Base-by-base conservation (phyloP, 805 yeast species). In the Metschnikowia rubicola region DNA sequence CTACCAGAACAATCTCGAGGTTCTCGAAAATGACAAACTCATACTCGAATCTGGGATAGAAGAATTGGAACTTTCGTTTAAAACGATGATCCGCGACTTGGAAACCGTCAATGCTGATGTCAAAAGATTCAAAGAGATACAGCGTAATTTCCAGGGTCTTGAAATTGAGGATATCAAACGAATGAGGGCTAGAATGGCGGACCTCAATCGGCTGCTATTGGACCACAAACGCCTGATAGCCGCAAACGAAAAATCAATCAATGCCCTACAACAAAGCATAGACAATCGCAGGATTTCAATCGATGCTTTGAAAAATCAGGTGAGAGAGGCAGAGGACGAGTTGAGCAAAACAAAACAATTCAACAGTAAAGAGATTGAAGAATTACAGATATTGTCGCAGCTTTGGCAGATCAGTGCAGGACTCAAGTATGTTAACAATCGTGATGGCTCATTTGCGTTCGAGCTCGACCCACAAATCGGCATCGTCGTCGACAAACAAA, bases 361-460 rank as follows among this genome's bases (percentile, higher is more conserved):
- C 40, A 46, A 45, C 28, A 38, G 35, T 34, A 36, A 35, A 17
- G 59, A 55, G 38, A 52, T 55, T n/a, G 44, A 35, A 10, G 48
- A 29, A 4, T 37, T 54, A 8, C 40, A 56, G 21, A 47, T 54
- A 12, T 59, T 55, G 34, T 62, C 61, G 40, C 53, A 54, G 21
- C 36, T 68, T 10, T 46, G 68, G 10, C 70, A 67, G 48, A 51
- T 53, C 4, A 41, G 63, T 11, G 50, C 71, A 1, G 61, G 62
- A 1, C 50, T 68, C 32, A 52, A 52, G 28, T 64, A 53, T 35
- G 28, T 54, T 4, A 36, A 49, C 4, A 19, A 34, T 28, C 39
- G 40, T 26, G 45, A 34, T 10, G 12, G 46, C 29, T 15, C 39
- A 4, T 46, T 30, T 30, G 51, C 47, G 37, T 53, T 55, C 29